These are phyloP conservation scores for Raffaelea albimanens DNA, from an alignment of 2,329 filamentous ascomycete species.

Conservation along the genomic window DNA sequence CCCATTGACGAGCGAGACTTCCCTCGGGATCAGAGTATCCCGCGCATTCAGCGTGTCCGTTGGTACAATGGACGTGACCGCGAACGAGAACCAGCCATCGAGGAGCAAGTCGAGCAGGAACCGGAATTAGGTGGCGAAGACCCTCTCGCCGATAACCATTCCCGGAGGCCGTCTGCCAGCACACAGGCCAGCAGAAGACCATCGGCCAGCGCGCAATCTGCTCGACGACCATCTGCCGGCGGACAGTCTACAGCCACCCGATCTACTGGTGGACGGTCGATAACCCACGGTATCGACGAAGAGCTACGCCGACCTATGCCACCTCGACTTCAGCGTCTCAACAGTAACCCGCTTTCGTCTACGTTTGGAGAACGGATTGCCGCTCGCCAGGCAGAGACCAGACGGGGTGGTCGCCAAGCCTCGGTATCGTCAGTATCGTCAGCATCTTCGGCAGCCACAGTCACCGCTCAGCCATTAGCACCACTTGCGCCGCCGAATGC, in stretches of 20 bases:
- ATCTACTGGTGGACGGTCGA: too few species aligned
- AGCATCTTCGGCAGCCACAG: not conserved
- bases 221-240: too few species aligned
- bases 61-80: conserved; percentile 34
- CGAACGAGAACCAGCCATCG: conserved; percentile 13
- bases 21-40: conserved; percentile 52
- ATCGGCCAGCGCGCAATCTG: too few species aligned
- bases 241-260: too few species aligned
- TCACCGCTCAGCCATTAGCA: not conserved
- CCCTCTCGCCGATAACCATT: too few species aligned
- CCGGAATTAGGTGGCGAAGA: not conserved
- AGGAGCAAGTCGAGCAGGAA: conserved; percentile 7
- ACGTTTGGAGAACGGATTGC: not conserved
- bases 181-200: too few species aligned
- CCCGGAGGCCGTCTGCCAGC: too few species aligned
- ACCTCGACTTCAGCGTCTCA: too few species aligned
- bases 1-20: conserved; percentile 62
- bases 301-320: too few species aligned
- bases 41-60: conserved; percentile 43
- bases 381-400: not conserved
- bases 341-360: not conserved
- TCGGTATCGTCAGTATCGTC: not conserved
- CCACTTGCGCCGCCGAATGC: not conserved
- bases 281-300: too few species aligned
- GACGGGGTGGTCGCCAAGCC: not conserved